Percentiles rank a stretch among this genome's conserved stretches.
Evolutionary conservation across 805 yeast genomes (phyloP).

Genomic region (Hanseniaspora valbyensis): DNA sequence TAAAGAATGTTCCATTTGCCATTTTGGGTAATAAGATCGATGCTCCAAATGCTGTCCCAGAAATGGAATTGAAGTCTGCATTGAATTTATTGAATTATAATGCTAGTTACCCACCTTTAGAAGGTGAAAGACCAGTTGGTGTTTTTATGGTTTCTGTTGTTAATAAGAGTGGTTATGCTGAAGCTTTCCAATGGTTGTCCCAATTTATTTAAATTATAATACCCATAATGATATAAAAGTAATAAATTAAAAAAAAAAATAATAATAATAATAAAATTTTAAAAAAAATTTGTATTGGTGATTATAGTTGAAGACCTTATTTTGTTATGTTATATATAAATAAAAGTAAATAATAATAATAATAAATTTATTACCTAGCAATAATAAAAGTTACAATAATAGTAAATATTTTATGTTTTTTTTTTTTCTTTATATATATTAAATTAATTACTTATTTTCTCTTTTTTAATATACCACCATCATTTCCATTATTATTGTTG

Average conservation of each 20-base stretch:
- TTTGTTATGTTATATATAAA: too few relatives aligned
- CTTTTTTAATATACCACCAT: conserved; percentile 9
- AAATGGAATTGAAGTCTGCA: conserved; percentile 83
- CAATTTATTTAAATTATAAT: conserved; percentile 78
- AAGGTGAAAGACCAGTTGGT: conserved; percentile 81
- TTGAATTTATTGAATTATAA: conserved; percentile 68
- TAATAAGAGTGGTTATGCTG: conserved; percentile 97
- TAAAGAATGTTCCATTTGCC: conserved; percentile 79
- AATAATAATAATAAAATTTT: neutral
- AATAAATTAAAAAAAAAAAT: too few relatives aligned
- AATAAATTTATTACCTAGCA: too few relatives aligned
- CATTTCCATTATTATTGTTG: conserved; percentile 23
- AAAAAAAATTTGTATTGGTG: too few relatives aligned
- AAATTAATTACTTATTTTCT: neutral
- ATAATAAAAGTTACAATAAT: neutral
- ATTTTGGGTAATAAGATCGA: conserved; percentile 95
- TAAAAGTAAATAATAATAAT: too few relatives aligned
- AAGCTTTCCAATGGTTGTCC: conserved; percentile 96
- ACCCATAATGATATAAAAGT: too few relatives aligned
- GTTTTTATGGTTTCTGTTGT: conserved; percentile 96
- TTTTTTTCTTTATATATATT: too few relatives aligned
- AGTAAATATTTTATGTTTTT: neutral
- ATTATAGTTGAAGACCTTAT: too few relatives aligned
- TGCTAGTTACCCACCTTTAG: conserved; percentile 72
- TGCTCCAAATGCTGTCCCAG: conserved; percentile 85